These are phyloP conservation scores for Pseudoneurospora amorphoporcata DNA, from an alignment of 495 filamentous ascomycete species.

Conservation along the genomic window DNA sequence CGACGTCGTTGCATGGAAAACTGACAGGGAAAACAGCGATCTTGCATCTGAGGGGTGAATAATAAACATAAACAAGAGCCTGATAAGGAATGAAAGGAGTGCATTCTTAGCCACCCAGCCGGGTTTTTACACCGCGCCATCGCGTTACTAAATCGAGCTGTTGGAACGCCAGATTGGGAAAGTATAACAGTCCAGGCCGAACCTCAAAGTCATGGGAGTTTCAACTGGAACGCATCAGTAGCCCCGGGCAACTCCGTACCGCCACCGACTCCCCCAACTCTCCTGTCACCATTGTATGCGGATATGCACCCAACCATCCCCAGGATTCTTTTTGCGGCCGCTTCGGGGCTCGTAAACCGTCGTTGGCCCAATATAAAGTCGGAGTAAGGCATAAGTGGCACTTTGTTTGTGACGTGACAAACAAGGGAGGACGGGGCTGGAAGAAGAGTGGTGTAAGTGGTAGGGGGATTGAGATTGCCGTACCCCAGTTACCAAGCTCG, in stretches of 20 bases:
- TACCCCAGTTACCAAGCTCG: background rate
- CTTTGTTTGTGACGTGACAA: background rate
- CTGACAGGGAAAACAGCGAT: background rate
- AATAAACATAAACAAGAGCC: background rate
- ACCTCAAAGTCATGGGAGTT: background rate
- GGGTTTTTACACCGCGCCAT: background rate
- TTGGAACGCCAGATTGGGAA: background rate
- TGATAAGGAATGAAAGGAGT: background rate
- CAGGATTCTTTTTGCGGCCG: background rate
- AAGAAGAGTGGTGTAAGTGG: background rate
- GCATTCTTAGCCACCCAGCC: background rate
- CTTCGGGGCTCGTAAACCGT: background rate
- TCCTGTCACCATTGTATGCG: background rate
- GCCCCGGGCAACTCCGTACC: background rate
- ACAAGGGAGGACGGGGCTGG: background rate
- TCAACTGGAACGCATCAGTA: background rate
- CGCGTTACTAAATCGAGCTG: background rate
- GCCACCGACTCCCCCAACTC: background rate
- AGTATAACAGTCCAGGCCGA: background rate
- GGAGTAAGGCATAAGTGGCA: background rate
- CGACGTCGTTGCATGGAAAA: background rate
- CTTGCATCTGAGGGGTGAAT: background rate
- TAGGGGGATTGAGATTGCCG: background rate
- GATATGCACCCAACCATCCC: background rate
- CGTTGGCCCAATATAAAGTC: background rate